Conservation (phyloP, 306 rosid genomes). For the Urtica urens region DNA sequence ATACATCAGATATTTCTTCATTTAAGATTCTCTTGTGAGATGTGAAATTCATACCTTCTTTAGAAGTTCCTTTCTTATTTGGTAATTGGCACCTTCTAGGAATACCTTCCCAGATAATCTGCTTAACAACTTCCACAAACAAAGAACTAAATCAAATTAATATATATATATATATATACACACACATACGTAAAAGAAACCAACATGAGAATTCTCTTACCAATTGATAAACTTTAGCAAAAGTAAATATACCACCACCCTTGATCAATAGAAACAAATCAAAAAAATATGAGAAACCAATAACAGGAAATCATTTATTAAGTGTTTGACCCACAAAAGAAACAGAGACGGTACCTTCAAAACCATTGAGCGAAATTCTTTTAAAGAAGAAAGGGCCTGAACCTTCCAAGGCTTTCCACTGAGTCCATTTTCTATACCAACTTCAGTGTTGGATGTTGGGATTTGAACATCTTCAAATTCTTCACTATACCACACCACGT, state of each 20-base stretch:
- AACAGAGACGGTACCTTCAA: slow-evolving; percentile 43
- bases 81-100: slow-evolving; percentile 82
- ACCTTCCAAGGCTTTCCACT: slow-evolving; percentile 64
- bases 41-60: slow-evolving; percentile 47
- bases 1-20: too few species aligned
- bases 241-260: slow-evolving; percentile 71
- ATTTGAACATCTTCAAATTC: slow-evolving; percentile 31
- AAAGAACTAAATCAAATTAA: slow-evolving; percentile 1
- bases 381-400: slow-evolving; percentile 41
- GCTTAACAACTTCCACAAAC: slow-evolving; percentile 44
- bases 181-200: slow-evolving; percentile 9
- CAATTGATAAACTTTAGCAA: slow-evolving; percentile 64
- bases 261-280: slow-evolving; percentile 13
- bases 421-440: slow-evolving; percentile 59
- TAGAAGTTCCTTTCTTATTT: slow-evolving; percentile 66
- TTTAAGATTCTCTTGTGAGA: too few species aligned
- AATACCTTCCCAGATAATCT: slow-evolving; percentile 71
- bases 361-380: slow-evolving; percentile 54
- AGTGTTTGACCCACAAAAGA: background rate
- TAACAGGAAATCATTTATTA: slow-evolving; percentile 1
- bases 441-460: slow-evolving; percentile 30
- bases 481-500: slow-evolving; percentile 37
- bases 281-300: background rate
- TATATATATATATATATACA: slow-evolving; percentile 3
- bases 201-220: slow-evolving; percentile 31